Evolutionary conservation across 495 filamentous ascomycete genomes (phyloP), one percentile per base, ranked within the genome.

Genomic region (Lepidopterella palustris): DNA sequence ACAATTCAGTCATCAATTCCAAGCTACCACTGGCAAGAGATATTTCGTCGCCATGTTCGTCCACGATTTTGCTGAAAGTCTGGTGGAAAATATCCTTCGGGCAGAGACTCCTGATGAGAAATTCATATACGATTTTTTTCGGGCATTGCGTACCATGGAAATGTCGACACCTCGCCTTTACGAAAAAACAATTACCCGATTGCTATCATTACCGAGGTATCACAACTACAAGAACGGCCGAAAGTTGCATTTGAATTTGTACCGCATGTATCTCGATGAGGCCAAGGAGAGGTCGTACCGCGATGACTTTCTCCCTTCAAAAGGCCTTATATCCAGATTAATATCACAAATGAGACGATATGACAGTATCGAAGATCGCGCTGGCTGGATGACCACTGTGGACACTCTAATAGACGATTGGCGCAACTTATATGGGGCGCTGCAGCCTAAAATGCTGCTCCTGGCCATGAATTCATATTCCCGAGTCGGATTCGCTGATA

Each of bases 401-500:
- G 25, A 27, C 9, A 18, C 45, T 5, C 11, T 68, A 1, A 23
- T 63, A 9, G 24, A 52, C 1, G 69, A 71, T 29, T 68, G 61
- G 58, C 53, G 48, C 18, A 27, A 28, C 20, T 60, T 58, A 40
- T 39, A 72, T 50, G 62, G 60, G 13, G 15, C 25, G 6, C 45
- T 61, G 10, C 58, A 26, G 51, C 58, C 6, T 6, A 25, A 53
- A 1, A 45, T 48, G 3, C 42, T 59, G 15, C 15, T 23, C 0
- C 60, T 59, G 39, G 40, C 76, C 11, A 70, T 79, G 57, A 53
- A 66, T 9, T 77, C 77, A 53, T 78, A 85, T 65, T 81, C 83
- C 11, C 57, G 73, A 27, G 71, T 72, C 27, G 86, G 86, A 42
- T 76, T 85, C 58, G 70, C 79, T 18, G 66, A 72, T 9, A 66